Conservation (phyloP, 202 grass and related monocot species). For the Elaeis oleifera region DNA sequence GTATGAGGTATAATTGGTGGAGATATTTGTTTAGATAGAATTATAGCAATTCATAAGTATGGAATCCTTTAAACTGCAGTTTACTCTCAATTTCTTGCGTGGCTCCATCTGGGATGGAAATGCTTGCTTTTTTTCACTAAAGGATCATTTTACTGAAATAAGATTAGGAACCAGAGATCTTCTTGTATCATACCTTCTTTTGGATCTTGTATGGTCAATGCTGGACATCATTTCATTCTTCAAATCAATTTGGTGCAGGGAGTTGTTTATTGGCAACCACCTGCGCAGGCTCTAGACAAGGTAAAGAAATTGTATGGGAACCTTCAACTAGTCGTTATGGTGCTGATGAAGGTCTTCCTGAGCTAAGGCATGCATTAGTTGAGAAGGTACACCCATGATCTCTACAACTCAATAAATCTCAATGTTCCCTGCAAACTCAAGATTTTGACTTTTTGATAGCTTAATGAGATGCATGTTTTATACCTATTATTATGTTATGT, state of each 20-base stretch:
- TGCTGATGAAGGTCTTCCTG: conserved; percentile 80
- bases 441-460: too few species aligned
- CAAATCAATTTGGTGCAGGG: conserved; percentile 32
- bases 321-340: conserved; percentile 72
- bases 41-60: too few species aligned
- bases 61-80: too few species aligned
- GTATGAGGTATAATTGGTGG: too few species aligned
- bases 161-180: neutral
- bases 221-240: conserved; percentile 1
- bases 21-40: too few species aligned
- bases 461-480: too few species aligned
- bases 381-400: conserved; percentile 51
- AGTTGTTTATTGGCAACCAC: conserved; percentile 91
- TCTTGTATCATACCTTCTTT: neutral
- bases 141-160: too few species aligned
- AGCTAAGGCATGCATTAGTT: conserved; percentile 73
- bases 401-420: neutral
- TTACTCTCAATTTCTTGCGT: too few species aligned
- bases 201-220: neutral
- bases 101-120: too few species aligned
- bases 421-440: too few species aligned
- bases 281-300: conserved; percentile 58
- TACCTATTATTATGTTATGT: too few species aligned
- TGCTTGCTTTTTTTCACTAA: too few species aligned
- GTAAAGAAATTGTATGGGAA: conserved; percentile 60